Base-by-base conservation (phyloP, 139 green algal genomes). In the Auxenochlorella pyrenoidosa region DNA sequence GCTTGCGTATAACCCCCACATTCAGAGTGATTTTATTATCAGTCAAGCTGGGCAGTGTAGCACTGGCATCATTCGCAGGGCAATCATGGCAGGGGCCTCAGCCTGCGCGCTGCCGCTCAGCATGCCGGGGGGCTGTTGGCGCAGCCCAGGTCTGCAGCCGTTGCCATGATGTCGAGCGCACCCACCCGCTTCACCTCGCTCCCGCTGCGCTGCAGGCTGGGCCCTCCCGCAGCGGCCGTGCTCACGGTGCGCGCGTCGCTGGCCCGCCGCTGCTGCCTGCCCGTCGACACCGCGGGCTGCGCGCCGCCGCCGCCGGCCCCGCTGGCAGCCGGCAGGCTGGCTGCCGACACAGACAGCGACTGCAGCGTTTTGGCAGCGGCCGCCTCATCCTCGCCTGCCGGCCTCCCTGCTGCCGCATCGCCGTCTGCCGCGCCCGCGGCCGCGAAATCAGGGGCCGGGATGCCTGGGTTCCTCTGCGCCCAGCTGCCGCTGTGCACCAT, bases 141-240 rank as follows among this genome's bases (percentile, higher is more conserved):
- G 34, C 32, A 30, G 34, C 34, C 3, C 58, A 84, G 22, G 60
- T 75, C 82, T n/a, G 44, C 71, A 34, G 63, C 82, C 2, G 32
- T 22, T 24, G 60, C 82, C 70, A 86, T 86, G 22, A 85, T 85
- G 63, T 85, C 63, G 0, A 86, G n/a, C 13, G 77, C 77, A 0
- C 77, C 77, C 51, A 47, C 77, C 0, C 77, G 77, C n/a, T 68
- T 47, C 51, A 44, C n/a, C 77, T 83, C 47, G n/a, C 82, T 79
- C 5, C 70, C 73, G 28, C 24, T 81, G 60, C 82, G 58, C 21
- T 43, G 60, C 82, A 87, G 70, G 44, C 41, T 38, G 32, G 22
- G 1, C 0, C 36, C 66, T 34, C 24, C 72, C 41, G 22, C 24
- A 13, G 43, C 41, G 51, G 43, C 41, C 34, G 44, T 38, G n/a